Percentiles rank a stretch among this genome's conserved stretches.
phyloP scores from a whole-genome alignment of 345 rosid genomes.

The Carallia brachiata region DNA sequence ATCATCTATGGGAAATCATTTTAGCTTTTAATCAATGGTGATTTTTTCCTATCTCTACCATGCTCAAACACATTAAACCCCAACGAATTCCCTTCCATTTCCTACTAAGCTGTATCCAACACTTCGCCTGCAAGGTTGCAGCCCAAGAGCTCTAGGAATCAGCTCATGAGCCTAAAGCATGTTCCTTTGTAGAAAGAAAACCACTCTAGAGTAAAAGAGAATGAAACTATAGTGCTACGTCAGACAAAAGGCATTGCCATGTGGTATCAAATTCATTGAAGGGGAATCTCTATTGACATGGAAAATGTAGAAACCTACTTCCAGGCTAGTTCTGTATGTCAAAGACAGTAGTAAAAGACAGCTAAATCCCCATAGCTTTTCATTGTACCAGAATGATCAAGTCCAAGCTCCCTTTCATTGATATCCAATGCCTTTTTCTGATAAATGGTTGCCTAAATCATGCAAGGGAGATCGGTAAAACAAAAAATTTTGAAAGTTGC shows the following conservation, averaged over 20 bases:
- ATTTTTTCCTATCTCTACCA: neutral
- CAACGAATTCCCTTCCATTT: neutral
- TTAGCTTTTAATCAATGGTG: neutral
- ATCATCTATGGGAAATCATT: neutral
- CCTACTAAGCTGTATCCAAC: too few relatives aligned
- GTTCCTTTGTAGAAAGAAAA: neutral
- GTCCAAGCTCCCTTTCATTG: conserved; percentile 40
- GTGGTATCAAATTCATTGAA: neutral
- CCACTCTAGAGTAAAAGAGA: neutral
- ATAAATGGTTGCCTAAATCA: conserved; percentile 41
- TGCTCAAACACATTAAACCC: neutral
- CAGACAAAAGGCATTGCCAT: conserved; percentile 4
- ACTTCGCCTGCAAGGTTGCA: too few relatives aligned
- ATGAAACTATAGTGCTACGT: neutral
- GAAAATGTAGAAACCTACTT: conserved; percentile 32
- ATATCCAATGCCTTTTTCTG: conserved; percentile 38
- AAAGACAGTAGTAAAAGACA: conserved; percentile 37
- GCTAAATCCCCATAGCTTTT: conserved; percentile 40
- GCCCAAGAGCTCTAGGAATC: too few relatives aligned
- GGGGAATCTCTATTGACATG: conserved; percentile 7
- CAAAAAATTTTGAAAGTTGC: neutral
- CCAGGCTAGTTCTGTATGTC: conserved; percentile 35
- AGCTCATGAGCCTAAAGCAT: neutral
- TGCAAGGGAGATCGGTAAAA: conserved; percentile 22
- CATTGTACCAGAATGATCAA: conserved; percentile 41